Percentiles rank a stretch among this genome's conserved stretches.
Conservation (phyloP, 805 yeast species). For the Hanseniaspora clermontiae region DNA sequence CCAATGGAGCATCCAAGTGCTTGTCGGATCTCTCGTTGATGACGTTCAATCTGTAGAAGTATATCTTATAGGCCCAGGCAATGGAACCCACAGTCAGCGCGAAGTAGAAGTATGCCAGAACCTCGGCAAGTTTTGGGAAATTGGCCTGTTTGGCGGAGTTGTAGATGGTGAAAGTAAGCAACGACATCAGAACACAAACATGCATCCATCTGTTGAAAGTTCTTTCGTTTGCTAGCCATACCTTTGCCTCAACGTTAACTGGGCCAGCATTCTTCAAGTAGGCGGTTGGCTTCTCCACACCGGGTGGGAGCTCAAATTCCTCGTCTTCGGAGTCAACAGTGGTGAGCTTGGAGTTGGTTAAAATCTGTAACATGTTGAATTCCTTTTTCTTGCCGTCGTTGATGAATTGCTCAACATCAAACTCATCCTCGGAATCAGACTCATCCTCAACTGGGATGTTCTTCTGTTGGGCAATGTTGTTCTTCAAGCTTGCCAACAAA, state of each 20-base stretch:
- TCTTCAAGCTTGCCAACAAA: conserved; percentile 6
- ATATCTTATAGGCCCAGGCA: conserved; percentile 77
- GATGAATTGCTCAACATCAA: conserved; percentile 48
- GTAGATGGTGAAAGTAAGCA: conserved; percentile 74
- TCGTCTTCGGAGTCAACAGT: conserved; percentile 77
- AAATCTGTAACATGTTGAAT: conserved; percentile 28
- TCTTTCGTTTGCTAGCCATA: conserved; percentile 96
- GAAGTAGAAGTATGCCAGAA: conserved; percentile 69
- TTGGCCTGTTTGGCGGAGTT: conserved; percentile 59
- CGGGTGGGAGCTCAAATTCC: conserved; percentile 76
- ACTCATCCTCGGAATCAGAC: conserved; percentile 26
- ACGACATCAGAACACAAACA: conserved; percentile 71
- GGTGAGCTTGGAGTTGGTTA: conserved; percentile 32
- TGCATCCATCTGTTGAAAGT: conserved; percentile 93
- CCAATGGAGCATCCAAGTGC: conserved; percentile 80
- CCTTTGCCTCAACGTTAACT: conserved; percentile 89
- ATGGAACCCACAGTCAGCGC: conserved; percentile 71
- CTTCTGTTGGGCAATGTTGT: conserved; percentile 2
- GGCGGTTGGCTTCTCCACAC: conserved; percentile 69
- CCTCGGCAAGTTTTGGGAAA: conserved; percentile 49
- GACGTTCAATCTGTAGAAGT: conserved; percentile 53
- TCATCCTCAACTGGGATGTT: background rate
- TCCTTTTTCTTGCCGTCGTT: conserved; percentile 27
- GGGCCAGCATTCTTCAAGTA: conserved; percentile 84
- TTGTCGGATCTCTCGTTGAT: conserved; percentile 73